Evolutionary conservation across 768 basidiomycete species (phyloP), one percentile per base, ranked within the genome.

Genomic region (Tulasnella sp.): DNA sequence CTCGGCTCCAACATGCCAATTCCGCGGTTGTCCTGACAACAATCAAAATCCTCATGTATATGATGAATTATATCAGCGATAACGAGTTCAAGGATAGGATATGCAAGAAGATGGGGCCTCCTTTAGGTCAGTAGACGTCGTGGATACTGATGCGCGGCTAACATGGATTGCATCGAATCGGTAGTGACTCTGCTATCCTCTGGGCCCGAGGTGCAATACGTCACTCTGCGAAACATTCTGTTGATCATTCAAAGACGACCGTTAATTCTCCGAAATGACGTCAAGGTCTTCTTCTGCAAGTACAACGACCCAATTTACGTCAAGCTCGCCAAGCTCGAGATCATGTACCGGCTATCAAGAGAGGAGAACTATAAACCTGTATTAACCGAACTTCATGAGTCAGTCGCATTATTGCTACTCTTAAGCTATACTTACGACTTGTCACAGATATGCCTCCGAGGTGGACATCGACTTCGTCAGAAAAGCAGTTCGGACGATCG

Each of bases 231-330:
- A 74, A 99, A 99, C 82, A 99, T 99, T 83, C 88, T 98, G 72
- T 89, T 99, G 71, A 98, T 99, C 83, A 96, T 99, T 80, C 98
- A 99, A 85, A 90, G 97, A 71, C 89, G 98, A 40, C 96, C 98
- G 3, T 85, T 91, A 16, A 94, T 99, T 42, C 86, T 99, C 57
- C 93, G 93, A 85, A 98, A 98, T 85, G 98, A 99, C 83, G 97
- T 99, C 82, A 95, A 95, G 82, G 96, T 98, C 18, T 99, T 99
- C 86, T 99, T 99, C 86, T 98, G 96, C 92, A 99, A 99, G 85
- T 99, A 99, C 84, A 99, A 99, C 83, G 98, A 99, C 82, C 98
- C 98, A 2, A 98, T 99, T 81, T 99, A 99, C 83, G 95, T 99
- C 83, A 99, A 99, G 84, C 88, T 99, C 40, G 97, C 96, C 73